These are phyloP conservation scores for Suhomyces wounanorum DNA, from an alignment of 1,139 yeast species.

Conservation along the genomic window DNA sequence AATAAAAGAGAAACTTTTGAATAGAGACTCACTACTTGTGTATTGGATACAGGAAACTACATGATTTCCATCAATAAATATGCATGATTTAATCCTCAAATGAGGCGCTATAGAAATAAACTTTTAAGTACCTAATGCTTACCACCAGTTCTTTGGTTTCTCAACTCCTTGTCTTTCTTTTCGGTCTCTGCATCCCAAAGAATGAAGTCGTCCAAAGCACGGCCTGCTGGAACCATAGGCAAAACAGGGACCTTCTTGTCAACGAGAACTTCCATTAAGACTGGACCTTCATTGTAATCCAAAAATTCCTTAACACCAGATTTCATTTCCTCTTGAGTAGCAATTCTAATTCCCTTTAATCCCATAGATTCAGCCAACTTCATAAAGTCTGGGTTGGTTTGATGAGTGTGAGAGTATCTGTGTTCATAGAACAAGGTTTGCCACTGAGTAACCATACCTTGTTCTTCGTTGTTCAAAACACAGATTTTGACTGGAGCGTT, in stretches of 20 bases:
- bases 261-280: conserved; percentile 83
- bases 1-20: no score
- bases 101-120: conserved; percentile 4
- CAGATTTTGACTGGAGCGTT: conserved; percentile 86
- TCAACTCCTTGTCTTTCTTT: conserved; percentile 65
- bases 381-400: conserved; percentile 88
- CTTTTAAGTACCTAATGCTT: conserved; percentile 35
- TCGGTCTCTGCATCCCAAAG: conserved; percentile 81
- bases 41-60: not conserved
- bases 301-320: conserved; percentile 65
- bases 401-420: conserved; percentile 96
- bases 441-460: conserved; percentile 99
- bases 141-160: conserved; percentile 62
- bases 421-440: conserved; percentile 95
- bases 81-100: conserved; percentile 4
- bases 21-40: no score
- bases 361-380: conserved; percentile 95
- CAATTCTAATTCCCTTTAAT: conserved; percentile 74
- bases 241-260: conserved; percentile 97
- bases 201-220: conserved; percentile 90
- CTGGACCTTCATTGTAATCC: conserved; percentile 74
- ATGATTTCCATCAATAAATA: not conserved
- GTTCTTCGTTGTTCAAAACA: conserved; percentile 94
- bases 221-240: conserved; percentile 98
- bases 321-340: conserved; percentile 61